These are phyloP conservation scores for Clavispora carvajalis DNA, from an alignment of 805 yeast genomes.

Conservation along the genomic window DNA sequence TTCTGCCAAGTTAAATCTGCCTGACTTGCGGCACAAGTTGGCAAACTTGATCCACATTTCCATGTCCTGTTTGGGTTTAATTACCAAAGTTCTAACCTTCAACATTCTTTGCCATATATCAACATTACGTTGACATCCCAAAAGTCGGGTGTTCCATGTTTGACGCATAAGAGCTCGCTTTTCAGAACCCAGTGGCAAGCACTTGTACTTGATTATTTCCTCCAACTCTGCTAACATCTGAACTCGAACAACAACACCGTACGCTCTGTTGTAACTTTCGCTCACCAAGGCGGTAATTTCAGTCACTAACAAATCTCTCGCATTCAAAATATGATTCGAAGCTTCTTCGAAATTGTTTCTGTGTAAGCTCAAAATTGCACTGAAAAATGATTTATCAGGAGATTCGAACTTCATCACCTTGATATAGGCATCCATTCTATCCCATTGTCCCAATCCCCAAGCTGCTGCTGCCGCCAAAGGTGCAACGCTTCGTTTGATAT, in stretches of 20 bases:
- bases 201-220: slow-evolving; percentile 86
- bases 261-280: slow-evolving; percentile 94
- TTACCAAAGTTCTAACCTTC: slow-evolving; percentile 87
- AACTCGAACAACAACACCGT: slow-evolving; percentile 92
- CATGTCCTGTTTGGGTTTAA: slow-evolving; percentile 94
- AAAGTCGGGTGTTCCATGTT: slow-evolving; percentile 89
- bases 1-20: slow-evolving; percentile 87
- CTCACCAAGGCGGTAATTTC: slow-evolving; percentile 92
- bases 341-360: slow-evolving; percentile 83
- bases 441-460: slow-evolving; percentile 98
- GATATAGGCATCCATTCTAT: slow-evolving; percentile 86
- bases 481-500: slow-evolving; percentile 77
- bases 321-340: slow-evolving; percentile 67
- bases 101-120: slow-evolving; percentile 98
- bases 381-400: slow-evolving; percentile 92
- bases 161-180: slow-evolving; percentile 72
- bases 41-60: slow-evolving; percentile 98
- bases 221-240: slow-evolving; percentile 97
- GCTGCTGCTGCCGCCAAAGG: slow-evolving; percentile 99
- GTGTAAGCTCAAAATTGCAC: slow-evolving; percentile 82
- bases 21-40: slow-evolving; percentile 89
- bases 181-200: slow-evolving; percentile 77
- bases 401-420: slow-evolving; percentile 86
- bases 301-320: slow-evolving; percentile 85
- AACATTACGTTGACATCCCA: slow-evolving; percentile 94